These are phyloP conservation scores for Globisporangium spinosum DNA, from an alignment of 352 stramenopile species.

Conservation along the genomic window DNA sequence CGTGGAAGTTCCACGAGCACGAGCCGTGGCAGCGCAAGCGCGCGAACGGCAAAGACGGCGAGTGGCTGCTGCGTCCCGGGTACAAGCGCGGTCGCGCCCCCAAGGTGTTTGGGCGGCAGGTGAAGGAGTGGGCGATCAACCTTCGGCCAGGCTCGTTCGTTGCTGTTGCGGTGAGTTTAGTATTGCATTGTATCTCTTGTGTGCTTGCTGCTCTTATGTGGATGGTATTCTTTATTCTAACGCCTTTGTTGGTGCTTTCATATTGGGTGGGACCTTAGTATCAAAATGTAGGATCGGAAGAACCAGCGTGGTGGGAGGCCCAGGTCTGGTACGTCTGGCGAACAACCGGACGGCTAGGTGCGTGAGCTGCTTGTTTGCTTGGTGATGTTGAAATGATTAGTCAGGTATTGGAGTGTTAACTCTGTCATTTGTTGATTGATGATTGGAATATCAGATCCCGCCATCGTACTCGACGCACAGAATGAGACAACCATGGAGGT, in stretches of 20 bases:
- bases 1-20: slow-evolving; percentile 69
- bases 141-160: slow-evolving; percentile 57
- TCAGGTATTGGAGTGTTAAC: background rate
- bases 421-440: background rate
- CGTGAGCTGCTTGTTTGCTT: background rate
- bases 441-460: slow-evolving; percentile 30
- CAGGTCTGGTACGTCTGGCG: slow-evolving; percentile 85
- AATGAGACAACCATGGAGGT: slow-evolving; percentile 36
- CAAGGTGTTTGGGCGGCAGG: slow-evolving; percentile 41
- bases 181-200: background rate
- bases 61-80: slow-evolving; percentile 58
- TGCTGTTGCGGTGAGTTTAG: slow-evolving; percentile 50
- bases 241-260: background rate
- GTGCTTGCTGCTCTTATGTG: background rate
- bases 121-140: slow-evolving; percentile 54
- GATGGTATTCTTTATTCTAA: slow-evolving; percentile 4
- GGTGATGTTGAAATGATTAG: background rate
- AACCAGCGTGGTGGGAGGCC: slow-evolving; percentile 76
- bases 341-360: slow-evolving; percentile 55
- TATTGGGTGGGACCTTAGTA: slow-evolving; percentile 34
- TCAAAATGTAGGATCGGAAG: slow-evolving; percentile 54
- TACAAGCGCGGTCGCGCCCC: slow-evolving; percentile 47
- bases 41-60: slow-evolving; percentile 70
- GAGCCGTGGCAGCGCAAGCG: slow-evolving; percentile 51
- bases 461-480: slow-evolving; percentile 47